Conservation (phyloP, 2,329 filamentous ascomycete genomes). For the Fusarium longipes region DNA sequence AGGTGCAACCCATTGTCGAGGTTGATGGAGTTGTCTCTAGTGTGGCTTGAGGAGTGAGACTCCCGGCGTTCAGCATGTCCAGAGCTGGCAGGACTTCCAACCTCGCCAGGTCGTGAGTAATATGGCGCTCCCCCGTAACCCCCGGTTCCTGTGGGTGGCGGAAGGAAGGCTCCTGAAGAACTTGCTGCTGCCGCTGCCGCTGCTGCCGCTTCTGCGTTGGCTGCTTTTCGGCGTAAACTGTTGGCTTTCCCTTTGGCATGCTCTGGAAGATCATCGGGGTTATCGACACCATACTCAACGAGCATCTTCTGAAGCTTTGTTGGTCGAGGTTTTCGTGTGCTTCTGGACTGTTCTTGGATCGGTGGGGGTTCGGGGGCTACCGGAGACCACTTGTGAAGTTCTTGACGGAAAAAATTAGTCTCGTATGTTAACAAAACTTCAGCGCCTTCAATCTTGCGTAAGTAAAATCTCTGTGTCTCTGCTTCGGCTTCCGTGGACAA, state of each 20-base stretch:
- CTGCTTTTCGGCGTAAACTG: constrained; percentile 76
- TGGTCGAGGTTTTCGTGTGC: constrained; percentile 92
- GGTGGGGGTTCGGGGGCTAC: constrained; percentile 89
- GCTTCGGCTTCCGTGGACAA: constrained; percentile 87
- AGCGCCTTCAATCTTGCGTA: constrained; percentile 96
- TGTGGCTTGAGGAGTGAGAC: constrained; percentile 45
- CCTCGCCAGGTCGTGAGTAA: constrained; percentile 39
- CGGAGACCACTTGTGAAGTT: constrained; percentile 93
- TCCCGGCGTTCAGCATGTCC: constrained; percentile 45
- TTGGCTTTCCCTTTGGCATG: constrained; percentile 83
- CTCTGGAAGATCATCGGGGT: constrained; percentile 89
- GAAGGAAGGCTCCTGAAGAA: constrained; percentile 31
- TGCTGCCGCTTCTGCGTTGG: constrained; percentile 66
- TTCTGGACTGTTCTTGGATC: constrained; percentile 85
- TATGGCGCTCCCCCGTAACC: constrained; percentile 44
- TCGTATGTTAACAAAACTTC: constrained; percentile 92
- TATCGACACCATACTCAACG: constrained; percentile 86
- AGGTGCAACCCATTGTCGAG: constrained; percentile 56
- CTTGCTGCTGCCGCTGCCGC: constrained; percentile 57
- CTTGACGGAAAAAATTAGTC: constrained; percentile 97
- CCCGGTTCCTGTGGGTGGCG: constrained; percentile 29
- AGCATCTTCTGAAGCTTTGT: constrained; percentile 98
- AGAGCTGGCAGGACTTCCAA: constrained; percentile 42
- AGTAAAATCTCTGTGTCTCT: constrained; percentile 90
- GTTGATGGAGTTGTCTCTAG: constrained; percentile 55